Base-by-base conservation (phyloP, 169 alveolate species). In the Plasmodium sp. region DNA sequence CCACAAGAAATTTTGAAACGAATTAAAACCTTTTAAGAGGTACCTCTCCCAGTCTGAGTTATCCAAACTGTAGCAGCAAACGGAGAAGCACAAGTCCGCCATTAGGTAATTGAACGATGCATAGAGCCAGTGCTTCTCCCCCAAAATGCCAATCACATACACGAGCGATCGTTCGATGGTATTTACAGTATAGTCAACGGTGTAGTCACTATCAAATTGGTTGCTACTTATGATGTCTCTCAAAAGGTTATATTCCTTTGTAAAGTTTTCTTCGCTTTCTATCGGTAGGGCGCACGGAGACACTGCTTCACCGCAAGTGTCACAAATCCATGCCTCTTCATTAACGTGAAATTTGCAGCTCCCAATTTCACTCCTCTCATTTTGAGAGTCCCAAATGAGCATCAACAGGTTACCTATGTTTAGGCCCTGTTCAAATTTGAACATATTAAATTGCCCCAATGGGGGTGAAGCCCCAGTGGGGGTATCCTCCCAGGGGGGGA, bases 101-200 rank as follows among this genome's bases (percentile, higher is more conserved):
- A 92, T 71, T 27, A 92, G 51, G 56, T 71, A 92, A 92, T 92
- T 92, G 62, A 72, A 92, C 31, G 92, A 54, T 54, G 95, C 95
- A 92, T 92, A 92, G 72, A 92, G 31, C 95, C 95, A 92, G 51
- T 92, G 95, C 33, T 79, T 92, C 43, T 92, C 85, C 18, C 95
- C 95, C 31, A 92, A 73, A 34, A 83, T 82, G 5, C 84, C 84
- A 45, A 92, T 51, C n/a, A 92, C 54, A 92, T 82, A 82, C 56
- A 67, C 34, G 33, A 85, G 84, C 0, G 86, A 73, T 56, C 77
- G 41, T 51, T 92, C 95, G 45, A 92, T 71, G 36, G 74, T 81
- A 51, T 16, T 92, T 71, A 92, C 31, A 81, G 72, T 43, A 9
- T 27, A 36, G n/a, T 51, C 84, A 73, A 51, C 27, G 71, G 54